Percentiles rank a stretch among this genome's conserved stretches.
phyloP scores from a whole-genome alignment of 495 filamentous ascomycete species.

The Tuber borchii region DNA sequence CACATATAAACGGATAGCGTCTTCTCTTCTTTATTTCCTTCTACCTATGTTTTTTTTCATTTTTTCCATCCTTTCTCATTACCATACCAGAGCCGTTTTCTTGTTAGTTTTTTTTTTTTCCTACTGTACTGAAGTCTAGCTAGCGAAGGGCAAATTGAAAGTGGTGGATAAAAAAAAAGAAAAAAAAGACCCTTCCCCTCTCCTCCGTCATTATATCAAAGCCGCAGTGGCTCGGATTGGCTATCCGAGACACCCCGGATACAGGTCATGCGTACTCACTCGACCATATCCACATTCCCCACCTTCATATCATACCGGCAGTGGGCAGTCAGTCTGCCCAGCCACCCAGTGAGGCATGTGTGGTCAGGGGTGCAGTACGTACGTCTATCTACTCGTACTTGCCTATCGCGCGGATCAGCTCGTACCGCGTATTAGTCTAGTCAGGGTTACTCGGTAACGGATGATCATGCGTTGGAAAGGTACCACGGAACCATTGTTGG shows the following conservation, averaged over 20 bases:
- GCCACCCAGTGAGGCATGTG: not conserved
- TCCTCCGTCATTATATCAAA: not conserved
- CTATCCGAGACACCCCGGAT: not conserved
- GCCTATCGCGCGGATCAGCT: not conserved
- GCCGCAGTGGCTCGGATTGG: slow-evolving; percentile 2
- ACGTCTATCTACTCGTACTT: not conserved
- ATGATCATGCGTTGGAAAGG: not conserved
- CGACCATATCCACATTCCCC: not conserved
- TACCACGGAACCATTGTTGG: not conserved
- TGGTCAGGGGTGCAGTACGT: not conserved
- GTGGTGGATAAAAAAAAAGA: not conserved
- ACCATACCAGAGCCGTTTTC: not conserved
- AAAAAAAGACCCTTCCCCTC: not conserved
- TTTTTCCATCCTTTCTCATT: not conserved
- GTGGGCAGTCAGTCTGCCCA: not conserved
- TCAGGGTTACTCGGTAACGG: not conserved
- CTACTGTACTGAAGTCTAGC: not conserved
- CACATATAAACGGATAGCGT: slow-evolving; percentile 4
- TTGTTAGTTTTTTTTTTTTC: not conserved
- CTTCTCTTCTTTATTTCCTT: not conserved
- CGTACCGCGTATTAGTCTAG: not conserved
- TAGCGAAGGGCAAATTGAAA: slow-evolving; percentile 4
- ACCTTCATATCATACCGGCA: not conserved
- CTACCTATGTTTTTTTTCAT: not conserved
- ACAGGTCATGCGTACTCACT: not conserved